Conservation (phyloP, 2,329 filamentous ascomycete species). For the Penicillium sp. region DNA sequence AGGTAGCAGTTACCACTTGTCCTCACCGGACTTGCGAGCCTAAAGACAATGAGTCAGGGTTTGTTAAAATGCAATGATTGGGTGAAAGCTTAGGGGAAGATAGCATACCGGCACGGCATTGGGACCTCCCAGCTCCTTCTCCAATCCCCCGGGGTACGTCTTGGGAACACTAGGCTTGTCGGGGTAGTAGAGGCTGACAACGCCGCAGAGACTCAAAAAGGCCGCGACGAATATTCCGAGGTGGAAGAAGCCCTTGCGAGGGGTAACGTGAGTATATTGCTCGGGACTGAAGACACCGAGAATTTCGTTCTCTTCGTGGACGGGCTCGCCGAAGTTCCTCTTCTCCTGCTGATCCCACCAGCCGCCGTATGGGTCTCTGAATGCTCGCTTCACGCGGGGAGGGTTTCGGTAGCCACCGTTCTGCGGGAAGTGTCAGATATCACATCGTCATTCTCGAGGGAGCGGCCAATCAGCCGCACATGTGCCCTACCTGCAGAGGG, state of each 20-base stretch:
- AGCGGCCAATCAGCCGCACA: neutral
- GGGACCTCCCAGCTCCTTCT: conserved; percentile 67
- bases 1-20: conserved; percentile 32
- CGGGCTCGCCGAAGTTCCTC: conserved; percentile 91
- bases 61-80: conserved; percentile 6
- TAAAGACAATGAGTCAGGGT: conserved; percentile 15
- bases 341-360: conserved; percentile 99
- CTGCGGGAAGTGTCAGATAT: conserved; percentile 26
- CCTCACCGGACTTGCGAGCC: conserved; percentile 38
- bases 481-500: conserved; percentile 39
- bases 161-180: conserved; percentile 64
- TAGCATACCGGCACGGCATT: conserved; percentile 59
- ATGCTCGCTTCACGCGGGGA: conserved; percentile 70
- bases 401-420: conserved; percentile 47
- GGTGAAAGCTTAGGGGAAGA: neutral
- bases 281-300: conserved; percentile 84
- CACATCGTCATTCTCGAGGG: neutral
- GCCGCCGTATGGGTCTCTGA: conserved; percentile 84
- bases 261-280: conserved; percentile 77
- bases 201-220: conserved; percentile 60
- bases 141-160: conserved; percentile 63
- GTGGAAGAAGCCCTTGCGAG: conserved; percentile 64
- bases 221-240: conserved; percentile 60
- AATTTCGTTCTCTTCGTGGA: conserved; percentile 94
- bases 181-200: conserved; percentile 64